Evolutionary conservation across 331 rosid genomes (phyloP).

Genomic region (Erythrophleum ivorense): DNA sequence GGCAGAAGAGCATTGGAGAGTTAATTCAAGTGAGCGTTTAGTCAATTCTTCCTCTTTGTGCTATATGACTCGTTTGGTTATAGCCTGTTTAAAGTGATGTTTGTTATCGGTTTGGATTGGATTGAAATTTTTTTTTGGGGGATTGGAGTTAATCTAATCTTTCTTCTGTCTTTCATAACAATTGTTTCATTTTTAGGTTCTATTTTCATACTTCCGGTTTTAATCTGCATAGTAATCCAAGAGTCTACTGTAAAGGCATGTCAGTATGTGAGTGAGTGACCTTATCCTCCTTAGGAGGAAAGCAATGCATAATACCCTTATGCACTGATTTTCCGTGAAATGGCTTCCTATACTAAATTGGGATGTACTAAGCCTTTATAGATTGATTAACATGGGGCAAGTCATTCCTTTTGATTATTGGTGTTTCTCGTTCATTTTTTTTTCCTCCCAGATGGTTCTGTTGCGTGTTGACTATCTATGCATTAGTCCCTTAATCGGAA

Average conservation of each 20-base stretch:
- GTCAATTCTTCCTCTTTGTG: background rate
- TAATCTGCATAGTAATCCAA: conserved; percentile 1
- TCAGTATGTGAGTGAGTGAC: background rate
- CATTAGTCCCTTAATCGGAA: background rate
- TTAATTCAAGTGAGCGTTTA: conserved; percentile 69
- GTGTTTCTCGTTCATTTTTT: background rate
- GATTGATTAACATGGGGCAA: conserved; percentile 5
- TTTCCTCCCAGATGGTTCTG: background rate
- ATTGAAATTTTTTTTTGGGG: background rate
- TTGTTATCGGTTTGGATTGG: conserved; percentile 4
- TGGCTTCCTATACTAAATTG: conserved; percentile 4
- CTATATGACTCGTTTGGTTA: background rate
- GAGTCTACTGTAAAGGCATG: background rate
- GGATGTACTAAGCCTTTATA: background rate
- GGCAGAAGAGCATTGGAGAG: conserved; percentile 84
- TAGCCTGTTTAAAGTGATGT: background rate
- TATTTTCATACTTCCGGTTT: background rate
- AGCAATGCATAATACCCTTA: background rate
- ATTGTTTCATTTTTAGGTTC: background rate
- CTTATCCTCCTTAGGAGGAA: conserved; percentile 19
- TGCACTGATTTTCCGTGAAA: background rate
- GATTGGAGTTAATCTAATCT: background rate
- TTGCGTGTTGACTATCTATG: conserved; percentile 20
- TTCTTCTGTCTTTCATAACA: background rate
- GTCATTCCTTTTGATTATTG: background rate